These are phyloP conservation scores for Colletotrichum sojae DNA, from an alignment of 2,329 filamentous ascomycete species.

Conservation along the genomic window DNA sequence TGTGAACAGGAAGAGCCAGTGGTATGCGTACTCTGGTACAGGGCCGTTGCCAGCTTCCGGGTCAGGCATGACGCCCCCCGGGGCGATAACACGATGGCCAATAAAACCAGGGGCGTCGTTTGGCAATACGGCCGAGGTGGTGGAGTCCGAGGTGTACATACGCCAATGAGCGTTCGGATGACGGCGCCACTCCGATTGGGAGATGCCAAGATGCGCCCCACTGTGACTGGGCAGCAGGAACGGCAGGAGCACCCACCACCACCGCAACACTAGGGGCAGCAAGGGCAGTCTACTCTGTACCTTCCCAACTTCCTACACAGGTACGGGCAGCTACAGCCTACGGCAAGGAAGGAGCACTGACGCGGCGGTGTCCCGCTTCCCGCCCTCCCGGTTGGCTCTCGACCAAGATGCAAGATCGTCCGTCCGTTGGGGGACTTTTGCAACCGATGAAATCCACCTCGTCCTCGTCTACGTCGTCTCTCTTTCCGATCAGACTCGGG, in stretches of 20 bases:
- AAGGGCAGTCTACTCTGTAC: no score
- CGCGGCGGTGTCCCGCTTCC: no score
- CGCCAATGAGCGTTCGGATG: conserved; percentile 27
- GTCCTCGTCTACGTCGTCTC: not conserved
- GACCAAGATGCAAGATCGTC: no score
- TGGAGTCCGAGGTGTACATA: not conserved
- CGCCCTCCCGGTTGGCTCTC: no score
- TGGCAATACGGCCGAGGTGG: not conserved
- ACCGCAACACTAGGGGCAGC: no score
- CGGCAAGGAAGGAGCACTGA: no score
- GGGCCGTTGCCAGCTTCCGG: conserved; percentile 4
- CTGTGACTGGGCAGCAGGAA: not conserved
- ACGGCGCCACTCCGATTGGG: conserved; percentile 27
- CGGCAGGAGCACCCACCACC: no score
- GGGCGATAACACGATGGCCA: not conserved
- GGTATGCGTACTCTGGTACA: no score
- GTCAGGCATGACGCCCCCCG: conserved; percentile 2
- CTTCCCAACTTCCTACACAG: no score
- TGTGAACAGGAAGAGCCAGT: no score
- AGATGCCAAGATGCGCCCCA: not conserved
- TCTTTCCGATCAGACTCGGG: not conserved
- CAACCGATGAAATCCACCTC: not conserved
- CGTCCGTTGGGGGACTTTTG: not conserved
- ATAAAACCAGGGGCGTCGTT: no score
- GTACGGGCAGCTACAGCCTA: no score